Evolutionary conservation across 495 filamentous ascomycete species (phyloP).

Genomic region (Xylaria sp.): DNA sequence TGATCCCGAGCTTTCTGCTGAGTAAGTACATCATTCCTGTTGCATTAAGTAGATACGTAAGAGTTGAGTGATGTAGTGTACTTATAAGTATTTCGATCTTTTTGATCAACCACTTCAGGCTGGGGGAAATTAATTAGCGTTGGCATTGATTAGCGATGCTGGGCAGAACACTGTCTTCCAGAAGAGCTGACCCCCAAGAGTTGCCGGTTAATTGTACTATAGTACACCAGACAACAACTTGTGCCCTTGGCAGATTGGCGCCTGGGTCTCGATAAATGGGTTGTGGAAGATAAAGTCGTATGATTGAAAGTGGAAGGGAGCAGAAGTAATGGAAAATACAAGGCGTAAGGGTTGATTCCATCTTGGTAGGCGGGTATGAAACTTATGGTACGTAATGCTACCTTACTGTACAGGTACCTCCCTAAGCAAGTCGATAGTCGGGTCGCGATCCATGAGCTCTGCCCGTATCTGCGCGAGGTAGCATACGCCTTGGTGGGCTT

Average conservation of each 20-base stretch:
- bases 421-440: no score
- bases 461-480: constrained; percentile 5
- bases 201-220: background rate
- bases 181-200: background rate
- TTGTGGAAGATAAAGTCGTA: background rate
- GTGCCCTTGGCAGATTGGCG: background rate
- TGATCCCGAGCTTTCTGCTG: background rate
- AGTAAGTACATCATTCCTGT: background rate
- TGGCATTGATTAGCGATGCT: no score
- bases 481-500: background rate
- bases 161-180: no score
- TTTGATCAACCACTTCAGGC: background rate
- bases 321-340: background rate
- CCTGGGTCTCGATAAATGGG: background rate
- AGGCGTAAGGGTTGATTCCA: background rate
- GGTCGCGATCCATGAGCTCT: background rate
- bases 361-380: background rate
- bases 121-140: constrained; percentile 3
- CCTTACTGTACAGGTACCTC: background rate
- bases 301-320: background rate
- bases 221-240: background rate
- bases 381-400: background rate
- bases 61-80: background rate
- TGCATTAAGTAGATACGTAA: background rate
- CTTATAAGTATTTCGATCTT: background rate